A percentile compares a stretch with the other conserved stretches of the same genome.
Evolutionary conservation across 164 flowering plant genomes (phyloP).

Genomic region (Sextonia rubra): DNA sequence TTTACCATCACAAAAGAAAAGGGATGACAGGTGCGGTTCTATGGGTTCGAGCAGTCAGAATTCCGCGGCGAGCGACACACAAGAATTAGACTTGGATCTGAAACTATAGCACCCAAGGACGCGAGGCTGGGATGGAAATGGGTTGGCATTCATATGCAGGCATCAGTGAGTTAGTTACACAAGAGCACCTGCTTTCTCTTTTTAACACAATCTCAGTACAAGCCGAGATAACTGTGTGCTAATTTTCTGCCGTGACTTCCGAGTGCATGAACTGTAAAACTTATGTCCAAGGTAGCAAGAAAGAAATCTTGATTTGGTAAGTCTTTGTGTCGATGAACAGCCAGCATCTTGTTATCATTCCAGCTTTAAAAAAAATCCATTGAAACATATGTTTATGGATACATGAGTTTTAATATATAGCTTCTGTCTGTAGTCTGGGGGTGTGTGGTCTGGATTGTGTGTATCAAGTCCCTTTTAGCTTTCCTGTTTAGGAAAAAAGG

Average conservation of each 20-base stretch:
- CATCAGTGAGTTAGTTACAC: background rate
- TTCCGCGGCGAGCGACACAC: slow-evolving; percentile 51
- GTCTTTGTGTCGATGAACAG: background rate
- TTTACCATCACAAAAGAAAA: slow-evolving; percentile 28
- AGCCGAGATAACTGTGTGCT: background rate
- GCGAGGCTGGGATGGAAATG: background rate
- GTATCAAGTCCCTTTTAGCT: background rate
- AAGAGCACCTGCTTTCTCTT: background rate
- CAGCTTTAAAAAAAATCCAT: background rate
- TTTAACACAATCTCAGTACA: slow-evolving; percentile 5
- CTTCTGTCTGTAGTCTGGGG: too few relatives aligned
- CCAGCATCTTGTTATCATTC: too few relatives aligned
- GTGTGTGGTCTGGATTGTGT: background rate
- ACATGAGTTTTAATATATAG: background rate
- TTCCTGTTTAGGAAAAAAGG: background rate
- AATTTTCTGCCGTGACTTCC: background rate
- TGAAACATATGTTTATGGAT: background rate
- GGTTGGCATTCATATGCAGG: background rate
- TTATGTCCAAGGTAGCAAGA: background rate
- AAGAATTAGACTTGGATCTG: slow-evolving; percentile 71
- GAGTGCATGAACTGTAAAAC: slow-evolving; percentile 9
- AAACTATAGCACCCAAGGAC: slow-evolving; percentile 24
- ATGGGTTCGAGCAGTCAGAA: slow-evolving; percentile 57
- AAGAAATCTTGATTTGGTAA: background rate
- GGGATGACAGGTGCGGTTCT: slow-evolving; percentile 32